Conservation (phyloP, 768 basidiomycete species). For the Cyclocybe aegerita region DNA sequence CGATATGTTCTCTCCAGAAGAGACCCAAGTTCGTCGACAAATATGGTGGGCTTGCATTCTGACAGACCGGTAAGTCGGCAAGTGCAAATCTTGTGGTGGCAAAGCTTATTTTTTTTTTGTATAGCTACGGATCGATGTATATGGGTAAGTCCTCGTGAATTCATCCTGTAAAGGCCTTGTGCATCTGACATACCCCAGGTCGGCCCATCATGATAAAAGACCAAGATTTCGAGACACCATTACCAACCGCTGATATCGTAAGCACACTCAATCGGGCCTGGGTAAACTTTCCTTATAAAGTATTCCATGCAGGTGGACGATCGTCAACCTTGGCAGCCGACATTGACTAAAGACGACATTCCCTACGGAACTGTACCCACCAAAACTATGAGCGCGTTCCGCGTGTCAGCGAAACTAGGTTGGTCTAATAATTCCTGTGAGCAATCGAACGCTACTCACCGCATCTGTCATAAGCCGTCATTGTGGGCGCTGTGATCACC, state of each 20-base stretch:
- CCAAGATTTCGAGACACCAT: slow-evolving; percentile 65
- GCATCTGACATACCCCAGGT: slow-evolving; percentile 35
- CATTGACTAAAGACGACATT: slow-evolving; percentile 34
- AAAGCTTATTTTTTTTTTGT: background rate
- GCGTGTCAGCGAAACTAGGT: slow-evolving; percentile 60
- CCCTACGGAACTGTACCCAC: slow-evolving; percentile 48
- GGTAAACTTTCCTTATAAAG: background rate
- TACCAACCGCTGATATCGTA: slow-evolving; percentile 58
- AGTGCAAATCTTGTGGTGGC: background rate
- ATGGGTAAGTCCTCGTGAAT: slow-evolving; percentile 47
- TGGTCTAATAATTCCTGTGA: slow-evolving; percentile 17
- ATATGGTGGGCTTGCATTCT: slow-evolving; percentile 81
- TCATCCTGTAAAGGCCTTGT: background rate
- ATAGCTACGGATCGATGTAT: slow-evolving; percentile 67
- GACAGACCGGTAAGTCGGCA: slow-evolving; percentile 57
- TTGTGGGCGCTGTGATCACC: slow-evolving; percentile 66
- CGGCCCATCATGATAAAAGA: slow-evolving; percentile 70
- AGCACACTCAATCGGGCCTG: slow-evolving; percentile 9
- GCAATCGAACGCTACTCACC: background rate
- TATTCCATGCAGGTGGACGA: slow-evolving; percentile 52
- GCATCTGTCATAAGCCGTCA: slow-evolving; percentile 44
- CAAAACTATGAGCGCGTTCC: slow-evolving; percentile 53
- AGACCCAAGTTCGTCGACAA: slow-evolving; percentile 70
- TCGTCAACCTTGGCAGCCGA: slow-evolving; percentile 52
- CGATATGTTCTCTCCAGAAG: slow-evolving; percentile 60